These are phyloP conservation scores for Cyberlindnera bimundalis DNA, from an alignment of 805 yeast species.

Conservation along the genomic window DNA sequence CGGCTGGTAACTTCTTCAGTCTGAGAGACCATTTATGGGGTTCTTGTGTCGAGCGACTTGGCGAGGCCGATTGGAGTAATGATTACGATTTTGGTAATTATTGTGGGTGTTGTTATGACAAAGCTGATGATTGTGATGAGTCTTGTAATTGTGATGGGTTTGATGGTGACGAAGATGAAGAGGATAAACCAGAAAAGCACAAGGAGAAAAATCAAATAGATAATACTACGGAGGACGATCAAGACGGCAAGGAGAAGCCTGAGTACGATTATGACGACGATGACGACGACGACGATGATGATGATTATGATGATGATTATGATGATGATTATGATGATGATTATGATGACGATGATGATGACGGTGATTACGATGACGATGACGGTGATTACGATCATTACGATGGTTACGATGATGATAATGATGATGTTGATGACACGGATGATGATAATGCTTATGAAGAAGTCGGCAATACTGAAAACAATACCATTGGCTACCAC, in stretches of 20 bases:
- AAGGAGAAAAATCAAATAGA: too few relatives aligned
- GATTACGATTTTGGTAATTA: constrained; percentile 11
- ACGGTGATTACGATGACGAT: constrained; percentile 3
- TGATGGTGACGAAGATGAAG: constrained; percentile 9
- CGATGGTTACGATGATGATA: too few relatives aligned
- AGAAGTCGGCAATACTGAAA: too few relatives aligned
- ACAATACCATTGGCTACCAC: too few relatives aligned
- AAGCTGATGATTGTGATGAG: constrained; percentile 9
- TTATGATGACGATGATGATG: constrained; percentile 11
- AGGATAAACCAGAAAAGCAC: too few relatives aligned
- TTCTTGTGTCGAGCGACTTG: constrained; percentile 35
- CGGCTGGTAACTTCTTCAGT: constrained; percentile 38
- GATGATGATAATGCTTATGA: too few relatives aligned
- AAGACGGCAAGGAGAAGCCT: constrained; percentile 13
- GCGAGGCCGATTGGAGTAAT: constrained; percentile 1
- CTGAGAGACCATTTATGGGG: constrained; percentile 48
- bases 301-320: constrained; percentile 21
- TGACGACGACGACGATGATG: constrained; percentile 27
- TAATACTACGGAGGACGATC: too few relatives aligned
- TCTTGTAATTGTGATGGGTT: constrained; percentile 9
- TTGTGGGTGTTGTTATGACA: constrained; percentile 6
- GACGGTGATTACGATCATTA: constrained; percentile 25
- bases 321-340: constrained; percentile 12
- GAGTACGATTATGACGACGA: constrained; percentile 13
- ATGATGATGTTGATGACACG: too few relatives aligned